phyloP scores from a whole-genome alignment of 2,329 filamentous ascomycete species.

The Ophiocordyceps camponoti-rufipedis region DNA sequence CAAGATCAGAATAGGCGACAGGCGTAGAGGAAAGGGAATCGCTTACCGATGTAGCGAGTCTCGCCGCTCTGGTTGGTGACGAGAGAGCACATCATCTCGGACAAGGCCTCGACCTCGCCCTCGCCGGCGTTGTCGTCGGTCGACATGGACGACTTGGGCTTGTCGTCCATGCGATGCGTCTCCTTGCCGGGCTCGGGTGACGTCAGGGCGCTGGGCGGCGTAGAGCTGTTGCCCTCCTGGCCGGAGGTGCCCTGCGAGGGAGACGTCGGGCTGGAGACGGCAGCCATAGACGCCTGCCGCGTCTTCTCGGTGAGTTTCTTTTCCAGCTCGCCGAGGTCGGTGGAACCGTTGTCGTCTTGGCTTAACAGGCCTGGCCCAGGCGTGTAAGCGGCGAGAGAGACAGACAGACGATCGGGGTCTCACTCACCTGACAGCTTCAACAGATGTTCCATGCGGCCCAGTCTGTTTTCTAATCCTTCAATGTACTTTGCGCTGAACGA shows the following conservation, averaged over 20 bases:
- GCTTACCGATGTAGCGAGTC: constrained; percentile 75
- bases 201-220: constrained; percentile 34
- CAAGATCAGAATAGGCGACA: neutral
- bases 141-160: constrained; percentile 18
- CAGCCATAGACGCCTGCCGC: constrained; percentile 27
- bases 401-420: too few species aligned
- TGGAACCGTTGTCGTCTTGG: constrained; percentile 71
- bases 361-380: constrained; percentile 45
- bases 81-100: constrained; percentile 97
- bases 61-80: constrained; percentile 92
- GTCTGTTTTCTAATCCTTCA: constrained; percentile 82
- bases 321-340: constrained; percentile 76
- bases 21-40: neutral
- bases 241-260: constrained; percentile 27
- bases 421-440: constrained; percentile 57
- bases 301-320: constrained; percentile 48
- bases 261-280: constrained; percentile 28
- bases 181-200: constrained; percentile 27
- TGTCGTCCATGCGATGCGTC: constrained; percentile 13
- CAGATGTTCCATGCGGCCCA: constrained; percentile 90
- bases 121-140: constrained; percentile 26
- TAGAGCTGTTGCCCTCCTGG: constrained; percentile 23
- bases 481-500: constrained; percentile 76
- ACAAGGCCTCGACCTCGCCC: constrained; percentile 69
- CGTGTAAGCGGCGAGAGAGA: neutral